Percentiles rank a stretch among this genome's conserved stretches.
These are phyloP conservation scores for Firmiana major DNA, from an alignment of 345 rosid genomes.

Conservation along the genomic window DNA sequence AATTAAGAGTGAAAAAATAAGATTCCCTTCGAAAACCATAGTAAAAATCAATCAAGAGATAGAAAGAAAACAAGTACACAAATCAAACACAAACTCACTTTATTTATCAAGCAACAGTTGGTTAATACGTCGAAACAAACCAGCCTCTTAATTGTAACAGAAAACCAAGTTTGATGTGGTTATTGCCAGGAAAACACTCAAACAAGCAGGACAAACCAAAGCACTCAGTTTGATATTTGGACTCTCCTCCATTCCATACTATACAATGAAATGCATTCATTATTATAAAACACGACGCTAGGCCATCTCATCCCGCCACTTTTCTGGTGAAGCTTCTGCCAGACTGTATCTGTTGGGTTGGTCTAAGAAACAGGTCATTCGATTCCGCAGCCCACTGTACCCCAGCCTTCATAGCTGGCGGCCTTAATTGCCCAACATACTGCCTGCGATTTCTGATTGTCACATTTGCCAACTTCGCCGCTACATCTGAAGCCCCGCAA, in stretches of 20 bases:
- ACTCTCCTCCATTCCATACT: not conserved
- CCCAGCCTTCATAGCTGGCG: slow-evolving; percentile 66
- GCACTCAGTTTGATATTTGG: not conserved
- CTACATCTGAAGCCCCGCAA: slow-evolving; percentile 42
- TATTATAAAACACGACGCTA: not conserved
- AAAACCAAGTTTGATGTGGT: not conserved
- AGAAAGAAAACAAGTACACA: too few relatives aligned
- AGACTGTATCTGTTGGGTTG: not conserved
- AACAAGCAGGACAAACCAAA: not conserved
- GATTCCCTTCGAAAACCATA: not conserved
- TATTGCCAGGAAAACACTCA: not conserved
- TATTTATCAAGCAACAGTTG: not conserved
- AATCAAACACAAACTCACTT: not conserved
- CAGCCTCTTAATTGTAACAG: not conserved
- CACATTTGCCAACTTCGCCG: slow-evolving; percentile 52
- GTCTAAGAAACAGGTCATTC: slow-evolving; percentile 31
- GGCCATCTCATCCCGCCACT: not conserved
- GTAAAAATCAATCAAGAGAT: not conserved
- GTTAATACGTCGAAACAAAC: not conserved
- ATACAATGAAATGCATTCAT: not conserved
- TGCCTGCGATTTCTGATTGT: slow-evolving; percentile 37
- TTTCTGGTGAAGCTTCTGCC: slow-evolving; percentile 7
- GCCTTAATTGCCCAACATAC: slow-evolving; percentile 30
- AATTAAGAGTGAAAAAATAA: too few relatives aligned
- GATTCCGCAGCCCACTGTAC: slow-evolving; percentile 51